Percentiles rank a stretch among this genome's conserved stretches.
Conservation (phyloP, 2,329 filamentous ascomycete genomes). For the Stagonosporopsis vannaccii region DNA sequence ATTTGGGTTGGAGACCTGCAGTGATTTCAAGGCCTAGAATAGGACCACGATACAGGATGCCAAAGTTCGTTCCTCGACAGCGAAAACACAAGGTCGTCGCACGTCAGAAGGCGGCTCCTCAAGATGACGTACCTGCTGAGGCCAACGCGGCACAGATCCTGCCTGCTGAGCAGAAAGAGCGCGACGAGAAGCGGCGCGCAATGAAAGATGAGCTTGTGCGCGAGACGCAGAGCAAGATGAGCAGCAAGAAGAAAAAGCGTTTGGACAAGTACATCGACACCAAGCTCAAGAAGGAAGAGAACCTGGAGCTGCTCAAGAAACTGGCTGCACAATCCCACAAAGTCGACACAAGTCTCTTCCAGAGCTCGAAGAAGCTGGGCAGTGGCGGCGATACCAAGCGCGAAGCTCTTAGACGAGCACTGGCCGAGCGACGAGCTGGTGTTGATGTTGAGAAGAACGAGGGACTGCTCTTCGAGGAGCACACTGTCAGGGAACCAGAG, state of each 20-base stretch:
- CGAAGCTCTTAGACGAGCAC: slow-evolving; percentile 68
- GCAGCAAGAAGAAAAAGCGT: slow-evolving; percentile 71
- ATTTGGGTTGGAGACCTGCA: slow-evolving; percentile 31
- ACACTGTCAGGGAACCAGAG: slow-evolving; percentile 31
- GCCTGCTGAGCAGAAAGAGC: slow-evolving; percentile 60
- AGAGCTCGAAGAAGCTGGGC: slow-evolving; percentile 79
- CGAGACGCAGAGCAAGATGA: slow-evolving; percentile 63
- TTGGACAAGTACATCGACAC: slow-evolving; percentile 80
- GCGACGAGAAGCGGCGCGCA: slow-evolving; percentile 60
- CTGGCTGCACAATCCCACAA: slow-evolving; percentile 70
- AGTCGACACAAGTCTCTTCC: slow-evolving; percentile 81
- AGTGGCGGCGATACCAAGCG: slow-evolving; percentile 72
- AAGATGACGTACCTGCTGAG: slow-evolving; percentile 50
- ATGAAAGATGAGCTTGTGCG: slow-evolving; percentile 63
- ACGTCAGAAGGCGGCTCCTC: slow-evolving; percentile 62
- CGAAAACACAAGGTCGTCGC: slow-evolving; percentile 71
- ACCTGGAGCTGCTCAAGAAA: slow-evolving; percentile 81
- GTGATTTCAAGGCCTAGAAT: slow-evolving; percentile 5
- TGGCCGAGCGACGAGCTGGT: slow-evolving; percentile 71
- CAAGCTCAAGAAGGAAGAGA: slow-evolving; percentile 95
- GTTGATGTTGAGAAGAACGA: slow-evolving; percentile 63
- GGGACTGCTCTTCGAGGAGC: slow-evolving; percentile 61
- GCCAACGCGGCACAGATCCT: slow-evolving; percentile 60
- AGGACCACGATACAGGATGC: slow-evolving; percentile 33
- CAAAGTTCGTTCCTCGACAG: slow-evolving; percentile 59